Evolutionary conservation across 2,329 filamentous ascomycete species (phyloP).

Genomic region (Aspergillus uvarum): DNA sequence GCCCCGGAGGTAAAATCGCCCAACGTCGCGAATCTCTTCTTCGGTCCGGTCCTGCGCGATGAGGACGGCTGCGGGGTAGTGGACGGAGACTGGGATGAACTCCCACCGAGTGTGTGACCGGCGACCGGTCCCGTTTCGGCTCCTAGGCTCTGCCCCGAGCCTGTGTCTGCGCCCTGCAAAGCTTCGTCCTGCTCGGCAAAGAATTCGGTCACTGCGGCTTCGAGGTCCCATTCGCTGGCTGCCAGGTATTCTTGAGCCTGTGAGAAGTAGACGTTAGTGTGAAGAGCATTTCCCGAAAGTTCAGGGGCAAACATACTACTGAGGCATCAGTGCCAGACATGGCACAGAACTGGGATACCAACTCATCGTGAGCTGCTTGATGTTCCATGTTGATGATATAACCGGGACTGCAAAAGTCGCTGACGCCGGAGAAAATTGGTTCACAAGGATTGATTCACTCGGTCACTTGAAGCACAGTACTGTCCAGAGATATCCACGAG

Average conservation of each 20-base stretch:
- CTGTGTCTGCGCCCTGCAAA: slow-evolving; percentile 32
- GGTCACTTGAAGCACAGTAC: background rate
- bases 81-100: slow-evolving; percentile 30
- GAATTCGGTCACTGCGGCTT: slow-evolving; percentile 61
- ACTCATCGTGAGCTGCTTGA: slow-evolving; percentile 40
- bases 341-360: slow-evolving; percentile 54
- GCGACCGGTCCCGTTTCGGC: slow-evolving; percentile 24
- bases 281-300: background rate
- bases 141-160: slow-evolving; percentile 25
- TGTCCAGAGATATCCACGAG: background rate
- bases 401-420: background rate
- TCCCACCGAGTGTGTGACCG: slow-evolving; percentile 37
- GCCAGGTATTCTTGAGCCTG: slow-evolving; percentile 68
- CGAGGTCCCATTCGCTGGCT: slow-evolving; percentile 65
- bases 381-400: slow-evolving; percentile 33
- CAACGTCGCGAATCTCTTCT: slow-evolving; percentile 51
- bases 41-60: slow-evolving; percentile 29
- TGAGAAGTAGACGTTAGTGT: background rate
- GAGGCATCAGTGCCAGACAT: slow-evolving; percentile 55
- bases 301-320: slow-evolving; percentile 41
- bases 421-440: background rate
- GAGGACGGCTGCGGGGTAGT: slow-evolving; percentile 31
- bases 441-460: background rate
- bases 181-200: slow-evolving; percentile 52
- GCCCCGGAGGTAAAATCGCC: slow-evolving; percentile 45